Evolutionary conservation across 2,329 filamentous ascomycete species (phyloP).

Genomic region (Penicillium olsonii): DNA sequence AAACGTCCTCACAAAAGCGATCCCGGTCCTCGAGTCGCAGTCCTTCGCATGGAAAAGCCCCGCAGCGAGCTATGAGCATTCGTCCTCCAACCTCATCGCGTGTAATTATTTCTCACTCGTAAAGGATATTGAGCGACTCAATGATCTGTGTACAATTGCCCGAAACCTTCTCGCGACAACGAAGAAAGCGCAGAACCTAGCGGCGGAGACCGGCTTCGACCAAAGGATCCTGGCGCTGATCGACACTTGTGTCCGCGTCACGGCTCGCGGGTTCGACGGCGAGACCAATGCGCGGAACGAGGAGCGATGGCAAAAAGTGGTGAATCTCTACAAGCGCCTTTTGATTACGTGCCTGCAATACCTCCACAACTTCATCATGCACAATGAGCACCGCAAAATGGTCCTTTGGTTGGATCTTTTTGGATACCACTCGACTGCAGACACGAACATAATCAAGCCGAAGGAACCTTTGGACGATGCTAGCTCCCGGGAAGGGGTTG

Average conservation of each 20-base stretch:
- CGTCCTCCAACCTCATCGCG: slow-evolving; percentile 63
- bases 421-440: slow-evolving; percentile 54
- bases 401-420: slow-evolving; percentile 67
- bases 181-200: slow-evolving; percentile 63
- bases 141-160: slow-evolving; percentile 62
- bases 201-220: slow-evolving; percentile 61
- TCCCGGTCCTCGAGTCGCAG: slow-evolving; percentile 62
- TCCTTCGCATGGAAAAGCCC: slow-evolving; percentile 64
- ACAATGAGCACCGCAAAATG: slow-evolving; percentile 66
- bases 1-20: slow-evolving; percentile 59
- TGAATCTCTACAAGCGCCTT: slow-evolving; percentile 66
- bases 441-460: slow-evolving; percentile 48
- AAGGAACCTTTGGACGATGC: slow-evolving; percentile 44
- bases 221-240: slow-evolving; percentile 63
- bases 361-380: slow-evolving; percentile 65
- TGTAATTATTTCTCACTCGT: slow-evolving; percentile 60
- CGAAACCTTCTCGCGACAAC: slow-evolving; percentile 64
- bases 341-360: slow-evolving; percentile 68
- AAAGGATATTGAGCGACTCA: slow-evolving; percentile 64
- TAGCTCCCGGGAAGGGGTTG: slow-evolving; percentile 40
- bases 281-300: slow-evolving; percentile 63
- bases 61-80: slow-evolving; percentile 58
- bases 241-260: slow-evolving; percentile 65
- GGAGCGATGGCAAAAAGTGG: slow-evolving; percentile 66
- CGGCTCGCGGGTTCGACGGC: slow-evolving; percentile 65